Evolutionary conservation across 768 basidiomycete genomes (phyloP), one percentile per base, ranked within the genome.

Genomic region (Sistotremastrum suecicum): DNA sequence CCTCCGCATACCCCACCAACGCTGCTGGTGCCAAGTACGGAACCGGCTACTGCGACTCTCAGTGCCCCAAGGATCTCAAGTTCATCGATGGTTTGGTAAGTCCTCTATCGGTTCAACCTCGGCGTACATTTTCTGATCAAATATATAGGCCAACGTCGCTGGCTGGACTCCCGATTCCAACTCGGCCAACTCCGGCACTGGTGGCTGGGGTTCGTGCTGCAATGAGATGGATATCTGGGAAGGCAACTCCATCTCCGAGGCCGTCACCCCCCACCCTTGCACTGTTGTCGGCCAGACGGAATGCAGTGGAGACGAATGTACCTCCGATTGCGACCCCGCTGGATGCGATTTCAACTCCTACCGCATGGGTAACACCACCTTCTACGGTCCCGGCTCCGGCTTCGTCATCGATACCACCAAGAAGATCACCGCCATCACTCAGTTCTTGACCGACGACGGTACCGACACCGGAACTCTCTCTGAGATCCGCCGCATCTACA

Each of bases 11-110:
- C 63, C 49, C 72, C n/a, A 63, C 51, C 57, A 76, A 77, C 68
- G 70, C 69, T 66, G 72, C 74, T 45, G 74, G 73, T 53, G 71
- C 74, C 55, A 68, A 72, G 58, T 78, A 71, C 60, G 75, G 75
- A 41, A 75, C 75, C n/a, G 76, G 76, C 10, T 78, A 78, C 61
- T 77, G 76, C 58, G 76, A 78, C 57, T 68, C 76, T 11, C 74
- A 76, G 56, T 76, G 74, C 61, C 73, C 74, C 1, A 64, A 65
- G 34, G 75, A 75, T 55, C 59, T 76, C 62, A 76, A 77, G 63
- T 76, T 74, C 63, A 76, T 77, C 55, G 64, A 69, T 57, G 75
- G 75, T 51, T 56, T 63, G 60, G 74, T 71, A 42, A 48, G 66
- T 62, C 9, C 37, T 34, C 12, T 20, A 35, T 29, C 28, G 40